Base-by-base conservation (phyloP, 768 basidiomycete species). In the Phlebiopsis gigantea region DNA sequence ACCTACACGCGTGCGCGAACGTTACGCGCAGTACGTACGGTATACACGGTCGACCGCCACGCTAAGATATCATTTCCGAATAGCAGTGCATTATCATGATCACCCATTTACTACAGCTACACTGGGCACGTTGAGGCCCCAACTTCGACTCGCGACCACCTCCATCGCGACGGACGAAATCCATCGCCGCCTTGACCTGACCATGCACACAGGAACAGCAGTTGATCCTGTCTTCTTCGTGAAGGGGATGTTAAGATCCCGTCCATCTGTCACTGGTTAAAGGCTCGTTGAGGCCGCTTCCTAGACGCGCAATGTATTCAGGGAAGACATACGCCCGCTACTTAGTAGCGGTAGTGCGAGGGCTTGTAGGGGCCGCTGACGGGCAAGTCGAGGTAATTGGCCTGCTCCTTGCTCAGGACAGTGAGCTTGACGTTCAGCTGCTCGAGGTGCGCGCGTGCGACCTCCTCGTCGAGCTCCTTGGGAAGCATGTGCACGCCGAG, bases 401-500 rank as follows among this genome's bases (percentile, higher is more conserved):
- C 83, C 76, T 99, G 97, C 61, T 79, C 80, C 12, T 79, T 34
- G 24, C 78, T 75, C 62, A 93, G 79, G 60, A 76, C 75, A 45
- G 94, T 96, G 73, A 99, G 82, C 79, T 95, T 93, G 78, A 99
- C 92, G 69, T 91, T 93, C 67, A 98, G 81, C 69, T 90, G 87
- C 49, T 79, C 80, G 57, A 98, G 79, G 75, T 99, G 97, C 50
- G 97, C 93, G 63, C 95, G 91, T 44, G 97, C 97, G 64, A 99
- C 97, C 75, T 98, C 95, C 80, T 99, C 97, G 66, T 99, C 97
- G 63, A 99, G 88, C 60, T 92, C 87, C 81, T 99, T 99, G 62
- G 96, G 97, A 49, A 99, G 81, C 77, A 98, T 95, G 82, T 99
- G 96, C 28, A 98, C 96, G 61, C 97, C 97, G 65, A 98, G 82